phyloP scores from a whole-genome alignment of 495 filamentous ascomycete species.

The Amniculicola lignicola region DNA sequence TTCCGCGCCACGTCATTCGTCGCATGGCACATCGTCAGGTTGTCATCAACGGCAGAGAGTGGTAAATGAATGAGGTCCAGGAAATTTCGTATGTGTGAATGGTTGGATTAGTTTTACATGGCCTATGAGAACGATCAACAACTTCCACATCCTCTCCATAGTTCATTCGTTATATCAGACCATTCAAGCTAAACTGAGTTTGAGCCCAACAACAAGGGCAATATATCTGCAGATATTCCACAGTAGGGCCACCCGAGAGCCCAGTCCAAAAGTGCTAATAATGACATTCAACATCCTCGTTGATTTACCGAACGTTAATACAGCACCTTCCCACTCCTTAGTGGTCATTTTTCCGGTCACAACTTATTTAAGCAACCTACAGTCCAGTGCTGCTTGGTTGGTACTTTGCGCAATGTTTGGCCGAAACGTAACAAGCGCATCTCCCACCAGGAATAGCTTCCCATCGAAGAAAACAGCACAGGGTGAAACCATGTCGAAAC shows the following conservation, averaged over 20 bases:
- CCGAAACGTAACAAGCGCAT: slow-evolving; percentile 53
- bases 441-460: slow-evolving; percentile 54
- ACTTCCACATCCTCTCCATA: too few species aligned
- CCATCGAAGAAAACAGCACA: slow-evolving; percentile 48
- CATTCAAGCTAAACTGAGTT: slow-evolving; percentile 1
- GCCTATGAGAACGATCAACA: too few species aligned
- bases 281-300: neutral
- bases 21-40: too few species aligned
- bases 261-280: neutral
- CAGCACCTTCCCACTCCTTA: slow-evolving; percentile 7
- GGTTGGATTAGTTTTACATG: too few species aligned
- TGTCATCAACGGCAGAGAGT: too few species aligned
- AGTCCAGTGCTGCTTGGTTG: slow-evolving; percentile 50
- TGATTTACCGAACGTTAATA: neutral
- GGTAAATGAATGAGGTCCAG: too few species aligned
- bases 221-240: neutral
- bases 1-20: too few species aligned
- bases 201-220: neutral
- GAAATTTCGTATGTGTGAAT: too few species aligned
- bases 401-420: slow-evolving; percentile 53
- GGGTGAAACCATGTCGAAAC: slow-evolving; percentile 51
- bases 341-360: slow-evolving; percentile 34
- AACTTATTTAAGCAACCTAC: slow-evolving; percentile 46
- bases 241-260: neutral
- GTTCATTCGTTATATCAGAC: too few species aligned